These are phyloP conservation scores for Colletotrichum simmondsii DNA, from an alignment of 2,329 filamentous ascomycete genomes.

Conservation along the genomic window DNA sequence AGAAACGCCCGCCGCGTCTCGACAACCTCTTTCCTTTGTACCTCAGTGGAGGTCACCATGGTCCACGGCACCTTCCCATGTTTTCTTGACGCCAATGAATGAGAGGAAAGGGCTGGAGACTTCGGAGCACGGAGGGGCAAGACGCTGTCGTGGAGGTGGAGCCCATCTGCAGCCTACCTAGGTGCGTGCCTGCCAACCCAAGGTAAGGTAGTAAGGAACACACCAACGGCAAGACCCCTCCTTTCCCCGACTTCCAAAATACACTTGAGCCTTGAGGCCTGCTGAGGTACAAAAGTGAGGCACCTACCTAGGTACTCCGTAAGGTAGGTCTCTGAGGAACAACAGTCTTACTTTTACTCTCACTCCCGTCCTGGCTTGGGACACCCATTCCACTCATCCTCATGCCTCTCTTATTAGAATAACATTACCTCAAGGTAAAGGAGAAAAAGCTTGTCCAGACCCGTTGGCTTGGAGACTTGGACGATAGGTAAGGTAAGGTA, in stretches of 20 bases:
- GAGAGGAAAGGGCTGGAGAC: neutral
- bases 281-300: no score
- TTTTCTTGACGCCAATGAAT: neutral
- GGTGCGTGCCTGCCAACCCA: neutral
- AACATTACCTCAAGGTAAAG: neutral
- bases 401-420: neutral
- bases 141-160: slow-evolving; percentile 25
- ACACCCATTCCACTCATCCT: neutral
- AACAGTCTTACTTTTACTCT: neutral
- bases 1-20: no score
- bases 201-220: no score
- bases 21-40: neutral
- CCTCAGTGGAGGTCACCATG: no score
- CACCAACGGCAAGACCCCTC: slow-evolving; percentile 10
- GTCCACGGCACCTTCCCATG: neutral
- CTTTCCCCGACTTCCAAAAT: slow-evolving; percentile 7
- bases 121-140: neutral
- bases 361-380: neutral
- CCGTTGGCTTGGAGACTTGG: neutral
- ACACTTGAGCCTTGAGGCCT: neutral
- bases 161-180: neutral
- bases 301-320: no score
- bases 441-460: neutral
- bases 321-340: no score
- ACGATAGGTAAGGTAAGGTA: neutral